A percentile compares a stretch with the other conserved stretches of the same genome.
These are phyloP conservation scores for Colletotrichum magnum DNA, from an alignment of 2,329 filamentous ascomycete species.

Conservation along the genomic window DNA sequence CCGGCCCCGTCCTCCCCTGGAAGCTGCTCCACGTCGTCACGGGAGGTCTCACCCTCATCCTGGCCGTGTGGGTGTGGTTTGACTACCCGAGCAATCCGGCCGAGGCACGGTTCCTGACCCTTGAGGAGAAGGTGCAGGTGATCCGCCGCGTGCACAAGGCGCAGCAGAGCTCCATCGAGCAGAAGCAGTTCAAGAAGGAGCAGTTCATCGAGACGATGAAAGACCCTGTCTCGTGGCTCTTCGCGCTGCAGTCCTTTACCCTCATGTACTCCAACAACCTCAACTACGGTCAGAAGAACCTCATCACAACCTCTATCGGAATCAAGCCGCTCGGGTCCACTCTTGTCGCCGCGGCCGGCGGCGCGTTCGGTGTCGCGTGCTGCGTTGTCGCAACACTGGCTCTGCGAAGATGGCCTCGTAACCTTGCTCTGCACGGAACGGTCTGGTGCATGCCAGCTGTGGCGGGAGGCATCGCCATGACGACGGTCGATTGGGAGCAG, in stretches of 20 bases:
- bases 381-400: slow-evolving; percentile 51
- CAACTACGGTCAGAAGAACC: slow-evolving; percentile 55
- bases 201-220: slow-evolving; percentile 48
- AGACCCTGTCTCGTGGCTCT: slow-evolving; percentile 51
- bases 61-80: slow-evolving; percentile 53
- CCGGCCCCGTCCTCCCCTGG: slow-evolving; percentile 51
- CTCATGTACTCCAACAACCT: slow-evolving; percentile 56
- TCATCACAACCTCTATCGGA: slow-evolving; percentile 52
- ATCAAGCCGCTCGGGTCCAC: slow-evolving; percentile 55
- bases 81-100: slow-evolving; percentile 45
- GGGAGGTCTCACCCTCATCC: slow-evolving; percentile 51
- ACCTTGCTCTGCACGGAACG: slow-evolving; percentile 48
- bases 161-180: slow-evolving; percentile 53
- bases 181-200: slow-evolving; percentile 52
- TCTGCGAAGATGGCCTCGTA: slow-evolving; percentile 48
- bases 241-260: slow-evolving; percentile 49
- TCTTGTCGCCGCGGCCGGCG: slow-evolving; percentile 54
- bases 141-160: slow-evolving; percentile 50
- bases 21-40: slow-evolving; percentile 57
- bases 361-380: slow-evolving; percentile 50
- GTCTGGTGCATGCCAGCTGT: slow-evolving; percentile 51
- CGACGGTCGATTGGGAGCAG: slow-evolving; percentile 47
- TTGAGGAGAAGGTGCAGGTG: slow-evolving; percentile 39
- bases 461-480: slow-evolving; percentile 50
- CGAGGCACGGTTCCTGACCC: slow-evolving; percentile 44